Evolutionary conservation across 2,329 filamentous ascomycete genomes (phyloP).

Genomic region (Pseudodiploospora longispora): DNA sequence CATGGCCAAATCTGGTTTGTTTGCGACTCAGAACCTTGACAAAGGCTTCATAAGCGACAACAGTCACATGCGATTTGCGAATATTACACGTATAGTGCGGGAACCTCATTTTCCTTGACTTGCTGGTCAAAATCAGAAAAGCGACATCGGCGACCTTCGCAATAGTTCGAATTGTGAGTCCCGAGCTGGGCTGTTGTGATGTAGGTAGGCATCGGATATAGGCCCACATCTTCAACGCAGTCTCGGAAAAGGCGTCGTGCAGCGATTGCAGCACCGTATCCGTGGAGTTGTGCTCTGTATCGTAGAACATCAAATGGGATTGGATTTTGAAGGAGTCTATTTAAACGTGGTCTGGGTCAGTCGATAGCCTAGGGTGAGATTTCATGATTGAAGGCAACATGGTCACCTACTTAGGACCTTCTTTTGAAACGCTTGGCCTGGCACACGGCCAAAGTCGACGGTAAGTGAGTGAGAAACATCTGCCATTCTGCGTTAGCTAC

Average conservation of each 20-base stretch:
- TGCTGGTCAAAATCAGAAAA: slow-evolving; percentile 54
- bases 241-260: slow-evolving; percentile 65
- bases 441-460: slow-evolving; percentile 63
- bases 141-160: slow-evolving; percentile 57
- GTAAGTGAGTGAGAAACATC: slow-evolving; percentile 64
- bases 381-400: not conserved
- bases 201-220: slow-evolving; percentile 52
- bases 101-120: slow-evolving; percentile 34
- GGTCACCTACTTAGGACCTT: slow-evolving; percentile 59
- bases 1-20: slow-evolving; percentile 58
- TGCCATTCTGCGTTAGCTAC: slow-evolving; percentile 1
- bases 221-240: slow-evolving; percentile 66
- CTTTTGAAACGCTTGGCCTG: slow-evolving; percentile 70
- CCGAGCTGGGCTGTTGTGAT: slow-evolving; percentile 45
- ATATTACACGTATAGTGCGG: slow-evolving; percentile 52
- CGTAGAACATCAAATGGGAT: slow-evolving; percentile 75
- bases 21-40: slow-evolving; percentile 56
- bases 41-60: slow-evolving; percentile 66
- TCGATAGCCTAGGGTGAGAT: too few species aligned
- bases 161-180: slow-evolving; percentile 61
- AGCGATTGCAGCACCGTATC: slow-evolving; percentile 66
- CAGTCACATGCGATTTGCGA: slow-evolving; percentile 49
- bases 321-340: slow-evolving; percentile 72
- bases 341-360: slow-evolving; percentile 18
- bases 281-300: slow-evolving; percentile 67